Percentiles rank a stretch among this genome's conserved stretches.
Evolutionary conservation across 257 asterid species (phyloP).

Genomic region (Nicotiana attenuata): DNA sequence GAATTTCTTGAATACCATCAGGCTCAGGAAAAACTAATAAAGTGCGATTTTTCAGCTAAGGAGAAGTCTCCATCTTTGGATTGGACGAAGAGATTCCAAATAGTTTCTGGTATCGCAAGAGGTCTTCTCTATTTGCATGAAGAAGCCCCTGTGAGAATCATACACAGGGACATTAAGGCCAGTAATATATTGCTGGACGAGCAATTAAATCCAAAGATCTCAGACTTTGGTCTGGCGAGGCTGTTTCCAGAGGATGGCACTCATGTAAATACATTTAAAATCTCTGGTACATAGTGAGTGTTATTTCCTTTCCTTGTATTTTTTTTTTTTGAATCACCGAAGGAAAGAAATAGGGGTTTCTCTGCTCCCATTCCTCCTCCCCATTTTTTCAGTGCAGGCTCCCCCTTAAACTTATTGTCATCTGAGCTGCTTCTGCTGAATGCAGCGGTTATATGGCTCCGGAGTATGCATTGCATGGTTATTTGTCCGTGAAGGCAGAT

Average conservation of each 20-base stretch:
- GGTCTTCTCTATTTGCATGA: constrained; percentile 88
- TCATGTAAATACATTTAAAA: constrained; percentile 62
- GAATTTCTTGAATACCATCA: background rate
- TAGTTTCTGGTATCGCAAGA: constrained; percentile 61
- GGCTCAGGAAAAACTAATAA: constrained; percentile 12
- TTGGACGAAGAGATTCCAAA: constrained; percentile 52
- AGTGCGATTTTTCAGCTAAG: constrained; percentile 40
- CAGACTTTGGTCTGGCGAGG: constrained; percentile 91
- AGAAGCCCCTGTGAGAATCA: constrained; percentile 81
- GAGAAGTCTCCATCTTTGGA: constrained; percentile 45
- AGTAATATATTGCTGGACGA: constrained; percentile 83
- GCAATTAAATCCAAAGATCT: constrained; percentile 67
- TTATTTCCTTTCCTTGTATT: constrained; percentile 1
- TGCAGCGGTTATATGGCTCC: constrained; percentile 95
- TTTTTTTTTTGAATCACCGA: background rate
- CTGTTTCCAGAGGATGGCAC: constrained; percentile 77
- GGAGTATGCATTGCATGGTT: constrained; percentile 77
- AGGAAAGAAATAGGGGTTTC: background rate
- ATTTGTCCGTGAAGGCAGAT: constrained; percentile 76
- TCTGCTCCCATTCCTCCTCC: constrained; percentile 1
- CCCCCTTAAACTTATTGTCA: background rate
- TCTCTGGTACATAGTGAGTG: constrained; percentile 79
- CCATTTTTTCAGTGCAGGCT: background rate
- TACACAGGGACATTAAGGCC: constrained; percentile 86
- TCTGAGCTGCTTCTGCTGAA: constrained; percentile 8